A percentile compares a stretch with the other conserved stretches of the same genome.
Evolutionary conservation across 495 filamentous ascomycete genomes (phyloP).

Genomic region (Opeltia flavorubescens): DNA sequence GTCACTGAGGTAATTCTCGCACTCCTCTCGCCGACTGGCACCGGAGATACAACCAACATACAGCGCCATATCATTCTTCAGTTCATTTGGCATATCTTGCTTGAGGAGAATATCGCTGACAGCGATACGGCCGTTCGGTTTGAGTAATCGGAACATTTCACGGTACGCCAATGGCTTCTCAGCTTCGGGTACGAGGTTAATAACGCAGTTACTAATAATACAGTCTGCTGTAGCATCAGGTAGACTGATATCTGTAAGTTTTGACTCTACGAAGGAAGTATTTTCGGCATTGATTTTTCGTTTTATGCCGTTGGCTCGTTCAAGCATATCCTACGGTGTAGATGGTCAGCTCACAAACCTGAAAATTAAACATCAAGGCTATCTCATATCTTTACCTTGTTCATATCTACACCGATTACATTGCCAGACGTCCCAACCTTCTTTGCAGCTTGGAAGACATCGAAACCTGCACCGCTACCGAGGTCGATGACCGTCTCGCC

Average conservation of each 20-base stretch:
- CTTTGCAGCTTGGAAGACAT: conserved; percentile 44
- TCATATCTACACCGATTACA: conserved; percentile 57
- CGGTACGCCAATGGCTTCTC: conserved; percentile 44
- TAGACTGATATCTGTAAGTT: conserved; percentile 39
- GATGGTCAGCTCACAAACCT: neutral
- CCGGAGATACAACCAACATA: conserved; percentile 51
- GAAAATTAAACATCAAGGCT: neutral
- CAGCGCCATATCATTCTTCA: conserved; percentile 33
- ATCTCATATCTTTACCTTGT: conserved; percentile 25
- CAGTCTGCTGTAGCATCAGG: conserved; percentile 32
- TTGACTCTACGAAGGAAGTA: conserved; percentile 35
- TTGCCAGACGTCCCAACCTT: conserved; percentile 40
- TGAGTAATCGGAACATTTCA: conserved; percentile 48
- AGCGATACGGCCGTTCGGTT: conserved; percentile 46
- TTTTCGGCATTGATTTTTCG: conserved; percentile 28
- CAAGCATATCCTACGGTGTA: conserved; percentile 40
- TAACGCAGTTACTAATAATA: conserved; percentile 50
- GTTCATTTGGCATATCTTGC: conserved; percentile 32
- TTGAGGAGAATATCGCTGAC: conserved; percentile 51
- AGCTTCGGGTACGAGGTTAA: conserved; percentile 46
- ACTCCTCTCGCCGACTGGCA: conserved; percentile 37
- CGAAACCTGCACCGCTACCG: conserved; percentile 49
- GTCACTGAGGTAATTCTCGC: conserved; percentile 38
- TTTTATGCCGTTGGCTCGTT: conserved; percentile 29
- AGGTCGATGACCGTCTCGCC: conserved; percentile 54